Conservation (phyloP, 2,329 filamentous ascomycete genomes). For the Teratosphaeria nubilosa region DNA sequence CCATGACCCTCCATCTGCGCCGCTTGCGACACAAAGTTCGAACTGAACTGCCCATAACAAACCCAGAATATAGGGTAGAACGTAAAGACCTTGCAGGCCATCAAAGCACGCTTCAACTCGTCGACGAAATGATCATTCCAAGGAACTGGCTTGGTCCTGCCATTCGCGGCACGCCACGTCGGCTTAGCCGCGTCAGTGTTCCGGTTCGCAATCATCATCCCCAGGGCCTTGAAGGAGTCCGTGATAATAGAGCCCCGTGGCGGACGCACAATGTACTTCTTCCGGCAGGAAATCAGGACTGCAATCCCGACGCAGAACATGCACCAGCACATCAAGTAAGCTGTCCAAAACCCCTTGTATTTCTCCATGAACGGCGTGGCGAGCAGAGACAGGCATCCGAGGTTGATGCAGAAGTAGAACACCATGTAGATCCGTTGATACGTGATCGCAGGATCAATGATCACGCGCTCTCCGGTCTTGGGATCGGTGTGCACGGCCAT, state of each 20-base stretch:
- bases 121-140: constrained; percentile 66
- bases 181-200: constrained; percentile 57
- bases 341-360: constrained; percentile 56
- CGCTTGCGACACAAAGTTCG: constrained; percentile 40
- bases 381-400: constrained; percentile 59
- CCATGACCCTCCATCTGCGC: constrained; percentile 37
- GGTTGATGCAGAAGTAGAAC: constrained; percentile 64
- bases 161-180: constrained; percentile 48
- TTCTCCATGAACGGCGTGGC: constrained; percentile 60
- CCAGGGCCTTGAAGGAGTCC: constrained; percentile 53
- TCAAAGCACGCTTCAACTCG: constrained; percentile 55
- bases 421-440: constrained; percentile 46
- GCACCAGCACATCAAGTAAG: constrained; percentile 51
- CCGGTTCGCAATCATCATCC: constrained; percentile 43
- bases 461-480: constrained; percentile 35
- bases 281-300: constrained; percentile 36
- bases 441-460: constrained; percentile 39
- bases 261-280: constrained; percentile 33
- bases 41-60: constrained; percentile 27
- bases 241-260: constrained; percentile 56
- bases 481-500: constrained; percentile 29
- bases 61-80: constrained; percentile 40
- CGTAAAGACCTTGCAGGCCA: constrained; percentile 59
- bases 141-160: constrained; percentile 34
- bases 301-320: constrained; percentile 54